These are phyloP conservation scores for Melastoma candidum DNA, from an alignment of 441 rosid genomes.

Conservation along the genomic window DNA sequence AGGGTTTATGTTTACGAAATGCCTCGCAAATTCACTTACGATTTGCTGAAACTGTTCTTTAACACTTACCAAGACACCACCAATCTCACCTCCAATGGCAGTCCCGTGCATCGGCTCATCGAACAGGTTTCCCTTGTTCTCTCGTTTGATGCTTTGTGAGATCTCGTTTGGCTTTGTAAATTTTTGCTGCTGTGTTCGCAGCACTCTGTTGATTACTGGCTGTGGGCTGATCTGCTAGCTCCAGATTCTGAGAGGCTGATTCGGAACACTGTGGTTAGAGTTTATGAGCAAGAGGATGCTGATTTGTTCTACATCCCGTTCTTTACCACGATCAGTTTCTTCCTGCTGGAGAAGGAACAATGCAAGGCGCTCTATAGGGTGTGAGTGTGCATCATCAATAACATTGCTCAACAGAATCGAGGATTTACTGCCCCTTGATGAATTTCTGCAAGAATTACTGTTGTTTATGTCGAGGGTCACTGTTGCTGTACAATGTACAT, in stretches of 20 bases:
- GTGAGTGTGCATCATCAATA: constrained; percentile 57
- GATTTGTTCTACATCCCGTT: constrained; percentile 82
- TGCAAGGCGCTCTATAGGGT: constrained; percentile 99
- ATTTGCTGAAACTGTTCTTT: constrained; percentile 60
- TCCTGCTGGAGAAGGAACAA: constrained; percentile 86
- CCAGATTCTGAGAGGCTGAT: constrained; percentile 60
- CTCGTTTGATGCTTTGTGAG: background rate
- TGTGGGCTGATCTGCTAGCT: constrained; percentile 87
- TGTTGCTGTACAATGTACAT: too few species aligned
- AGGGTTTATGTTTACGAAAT: constrained; percentile 86
- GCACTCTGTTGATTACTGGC: constrained; percentile 96
- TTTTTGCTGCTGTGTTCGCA: constrained; percentile 18
- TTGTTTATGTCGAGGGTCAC: too few species aligned
- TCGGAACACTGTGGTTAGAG: constrained; percentile 71
- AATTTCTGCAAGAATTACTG: background rate
- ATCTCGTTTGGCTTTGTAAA: background rate
- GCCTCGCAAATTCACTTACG: constrained; percentile 82
- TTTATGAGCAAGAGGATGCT: constrained; percentile 64
- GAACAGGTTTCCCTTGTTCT: constrained; percentile 49
- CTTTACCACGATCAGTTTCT: constrained; percentile 90
- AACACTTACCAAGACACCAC: constrained; percentile 59
- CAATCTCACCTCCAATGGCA: constrained; percentile 88
- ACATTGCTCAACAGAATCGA: constrained; percentile 11
- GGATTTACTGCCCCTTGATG: background rate
- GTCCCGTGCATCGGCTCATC: constrained; percentile 93